These are phyloP conservation scores for Chrysopogon serrulatus DNA, from an alignment of 176 grass and related monocot species.

Conservation along the genomic window DNA sequence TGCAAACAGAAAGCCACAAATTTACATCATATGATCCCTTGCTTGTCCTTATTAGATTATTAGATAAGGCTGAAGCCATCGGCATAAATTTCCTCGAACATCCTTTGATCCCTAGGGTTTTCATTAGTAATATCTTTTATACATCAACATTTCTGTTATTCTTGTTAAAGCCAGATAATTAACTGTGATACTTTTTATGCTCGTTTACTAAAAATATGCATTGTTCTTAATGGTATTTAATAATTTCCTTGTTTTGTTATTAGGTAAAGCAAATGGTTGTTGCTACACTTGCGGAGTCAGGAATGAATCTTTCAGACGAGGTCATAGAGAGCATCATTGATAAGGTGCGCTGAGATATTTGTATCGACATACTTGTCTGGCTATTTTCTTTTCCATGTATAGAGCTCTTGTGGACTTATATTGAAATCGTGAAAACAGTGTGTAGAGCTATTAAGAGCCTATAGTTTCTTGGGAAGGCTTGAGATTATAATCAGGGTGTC, in stretches of 20 bases:
- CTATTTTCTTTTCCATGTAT: neutral
- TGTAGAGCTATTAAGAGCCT: neutral
- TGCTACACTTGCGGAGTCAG: slow-evolving; percentile 68
- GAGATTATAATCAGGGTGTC: neutral
- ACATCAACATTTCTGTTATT: neutral
- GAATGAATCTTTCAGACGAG: slow-evolving; percentile 73
- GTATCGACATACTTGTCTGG: neutral
- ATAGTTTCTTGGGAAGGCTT: neutral
- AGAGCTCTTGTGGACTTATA: neutral
- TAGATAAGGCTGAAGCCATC: neutral
- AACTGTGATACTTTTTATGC: neutral
- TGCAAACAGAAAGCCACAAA: neutral
- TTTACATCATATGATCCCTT: neutral
- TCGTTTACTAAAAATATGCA: neutral
- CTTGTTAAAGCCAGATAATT: neutral
- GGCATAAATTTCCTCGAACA: neutral
- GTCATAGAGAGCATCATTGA: slow-evolving; percentile 69
- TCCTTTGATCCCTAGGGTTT: neutral
- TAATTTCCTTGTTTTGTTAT: slow-evolving; percentile 2
- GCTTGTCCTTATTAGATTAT: neutral
- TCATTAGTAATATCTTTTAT: neutral
- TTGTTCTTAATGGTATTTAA: neutral
- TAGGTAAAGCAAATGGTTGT: slow-evolving; percentile 78
- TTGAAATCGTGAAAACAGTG: neutral
- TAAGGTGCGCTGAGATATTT: slow-evolving; percentile 34